Conservation (phyloP, 2,329 filamentous ascomycete genomes). For the Trichoderma sp. region DNA sequence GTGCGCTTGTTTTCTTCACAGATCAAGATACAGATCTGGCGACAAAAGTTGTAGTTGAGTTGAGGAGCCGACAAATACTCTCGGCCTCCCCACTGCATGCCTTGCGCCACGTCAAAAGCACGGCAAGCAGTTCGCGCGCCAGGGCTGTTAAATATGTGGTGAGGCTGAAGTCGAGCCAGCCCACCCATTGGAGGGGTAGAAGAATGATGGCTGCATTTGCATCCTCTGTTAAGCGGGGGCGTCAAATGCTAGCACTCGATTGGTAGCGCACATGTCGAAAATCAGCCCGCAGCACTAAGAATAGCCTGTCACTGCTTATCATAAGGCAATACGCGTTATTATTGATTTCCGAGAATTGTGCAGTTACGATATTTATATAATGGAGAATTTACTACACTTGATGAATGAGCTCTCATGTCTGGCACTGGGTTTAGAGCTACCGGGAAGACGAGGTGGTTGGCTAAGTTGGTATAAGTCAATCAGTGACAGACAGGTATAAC, state of each 20-base stretch:
- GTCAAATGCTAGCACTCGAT: not conserved
- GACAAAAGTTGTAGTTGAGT: not conserved
- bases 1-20: not conserved
- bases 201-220: not conserved
- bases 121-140: not conserved
- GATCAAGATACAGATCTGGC: not conserved
- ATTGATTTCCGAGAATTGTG: not conserved
- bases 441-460: not conserved
- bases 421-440: not conserved
- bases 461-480: not conserved
- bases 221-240: not conserved
- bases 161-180: slow-evolving; percentile 12
- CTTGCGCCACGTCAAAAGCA: not conserved
- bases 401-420: not conserved
- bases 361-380: not conserved
- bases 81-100: not conserved
- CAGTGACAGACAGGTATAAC: no score
- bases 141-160: not conserved
- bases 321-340: not conserved
- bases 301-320: not conserved
- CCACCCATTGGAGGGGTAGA: slow-evolving; percentile 9
- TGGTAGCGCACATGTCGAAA: not conserved
- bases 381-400: not conserved
- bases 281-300: not conserved
- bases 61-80: not conserved